A percentile compares a stretch with the other conserved stretches of the same genome.
phyloP scores from a whole-genome alignment of 495 filamentous ascomycete genomes.

The Talaromyces trachyspermus region DNA sequence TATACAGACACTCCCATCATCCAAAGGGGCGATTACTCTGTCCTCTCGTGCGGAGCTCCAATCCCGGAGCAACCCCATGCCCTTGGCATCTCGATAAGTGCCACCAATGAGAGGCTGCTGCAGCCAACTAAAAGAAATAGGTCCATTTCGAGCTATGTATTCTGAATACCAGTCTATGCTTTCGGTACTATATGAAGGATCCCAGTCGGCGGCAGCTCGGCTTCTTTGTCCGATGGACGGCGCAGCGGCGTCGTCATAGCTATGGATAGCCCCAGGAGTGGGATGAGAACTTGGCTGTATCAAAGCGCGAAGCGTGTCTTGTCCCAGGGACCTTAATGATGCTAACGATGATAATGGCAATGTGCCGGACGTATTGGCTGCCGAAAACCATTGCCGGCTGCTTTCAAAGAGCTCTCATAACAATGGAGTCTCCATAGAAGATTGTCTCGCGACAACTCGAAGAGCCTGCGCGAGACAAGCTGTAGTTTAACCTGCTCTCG shows the following conservation, averaged over 20 bases:
- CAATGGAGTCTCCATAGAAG: constrained; percentile 68
- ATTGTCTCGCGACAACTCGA: constrained; percentile 65
- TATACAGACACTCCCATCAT: constrained; percentile 77
- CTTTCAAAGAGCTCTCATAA: constrained; percentile 56
- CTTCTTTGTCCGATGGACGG: constrained; percentile 30
- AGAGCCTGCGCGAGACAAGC: constrained; percentile 59
- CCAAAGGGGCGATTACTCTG: constrained; percentile 69
- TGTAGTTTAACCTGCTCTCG: constrained; percentile 64
- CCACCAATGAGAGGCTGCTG: constrained; percentile 44
- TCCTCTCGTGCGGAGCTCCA: constrained; percentile 39
- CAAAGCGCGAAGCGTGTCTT: constrained; percentile 28
- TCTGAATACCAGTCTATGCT: constrained; percentile 77
- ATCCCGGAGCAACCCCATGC: constrained; percentile 56
- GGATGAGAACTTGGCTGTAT: constrained; percentile 25
- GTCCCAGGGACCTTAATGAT: constrained; percentile 27
- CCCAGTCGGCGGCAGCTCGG: constrained; percentile 69
- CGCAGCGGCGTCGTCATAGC: constrained; percentile 11
- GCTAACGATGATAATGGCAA: constrained; percentile 21
- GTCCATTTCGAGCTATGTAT: constrained; percentile 75
- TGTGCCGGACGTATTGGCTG: constrained; percentile 30
- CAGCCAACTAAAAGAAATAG: constrained; percentile 68
- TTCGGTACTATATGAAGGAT: constrained; percentile 59
- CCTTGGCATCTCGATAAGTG: constrained; percentile 39
- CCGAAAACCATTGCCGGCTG: constrained; percentile 22
- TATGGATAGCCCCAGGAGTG: constrained; percentile 1